Conservation (phyloP, 305 asterid species). For the Lippia alba region DNA sequence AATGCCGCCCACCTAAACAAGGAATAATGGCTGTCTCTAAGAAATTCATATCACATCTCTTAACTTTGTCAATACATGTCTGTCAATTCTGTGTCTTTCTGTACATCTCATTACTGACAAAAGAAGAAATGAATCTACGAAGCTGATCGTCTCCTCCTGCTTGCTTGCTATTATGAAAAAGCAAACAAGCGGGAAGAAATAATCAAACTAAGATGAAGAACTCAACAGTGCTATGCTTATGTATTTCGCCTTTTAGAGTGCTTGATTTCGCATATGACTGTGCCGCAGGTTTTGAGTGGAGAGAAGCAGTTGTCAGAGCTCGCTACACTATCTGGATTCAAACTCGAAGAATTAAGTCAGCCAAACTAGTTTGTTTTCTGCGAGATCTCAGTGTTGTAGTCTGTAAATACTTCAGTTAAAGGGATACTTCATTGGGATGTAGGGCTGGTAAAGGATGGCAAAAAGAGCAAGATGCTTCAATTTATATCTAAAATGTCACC, state of each 20-base stretch:
- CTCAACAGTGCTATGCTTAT: too few relatives aligned
- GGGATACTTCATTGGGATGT: slow-evolving; percentile 17
- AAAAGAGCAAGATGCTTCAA: slow-evolving; percentile 5
- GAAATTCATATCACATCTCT: background rate
- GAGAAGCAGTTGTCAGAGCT: slow-evolving; percentile 79
- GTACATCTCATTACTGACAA: too few relatives aligned
- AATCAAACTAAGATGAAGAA: too few relatives aligned
- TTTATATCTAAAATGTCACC: background rate
- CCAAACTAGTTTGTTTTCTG: slow-evolving; percentile 36
- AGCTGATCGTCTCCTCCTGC: too few relatives aligned
- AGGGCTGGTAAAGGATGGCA: background rate
- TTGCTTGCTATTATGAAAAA: too few relatives aligned
- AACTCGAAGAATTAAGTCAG: slow-evolving; percentile 46
- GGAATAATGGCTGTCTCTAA: background rate
- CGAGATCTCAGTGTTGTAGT: slow-evolving; percentile 8
- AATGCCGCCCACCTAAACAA: background rate
- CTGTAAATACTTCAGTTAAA: slow-evolving; percentile 21
- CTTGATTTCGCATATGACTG: background rate
- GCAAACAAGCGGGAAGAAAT: too few relatives aligned
- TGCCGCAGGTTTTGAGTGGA: slow-evolving; percentile 69
- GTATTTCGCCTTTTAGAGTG: slow-evolving; percentile 6
- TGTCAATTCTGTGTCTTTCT: background rate
- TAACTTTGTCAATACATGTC: background rate
- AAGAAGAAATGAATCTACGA: too few relatives aligned
- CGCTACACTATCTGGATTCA: slow-evolving; percentile 64